Base-by-base conservation (phyloP, 495 filamentous ascomycete species). In the Articulospora tetracladia region DNA sequence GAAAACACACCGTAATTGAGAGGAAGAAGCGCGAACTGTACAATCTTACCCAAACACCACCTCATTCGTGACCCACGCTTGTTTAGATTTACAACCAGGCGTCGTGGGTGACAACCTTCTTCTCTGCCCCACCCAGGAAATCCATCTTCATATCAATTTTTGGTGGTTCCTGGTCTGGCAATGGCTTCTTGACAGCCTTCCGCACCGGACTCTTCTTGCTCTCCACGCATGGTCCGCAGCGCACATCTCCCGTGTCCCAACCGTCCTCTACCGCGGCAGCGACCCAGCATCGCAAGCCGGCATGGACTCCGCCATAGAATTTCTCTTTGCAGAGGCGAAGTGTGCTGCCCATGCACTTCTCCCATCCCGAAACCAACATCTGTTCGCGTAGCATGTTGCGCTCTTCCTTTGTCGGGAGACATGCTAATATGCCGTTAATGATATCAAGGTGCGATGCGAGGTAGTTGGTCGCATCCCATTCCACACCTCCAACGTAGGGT, bases 391-490 rank as follows among this genome's bases (percentile, higher is more conserved):
- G 80, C 1, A 79, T 68, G 73, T 97, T 97, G 53, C 94, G 88
- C 52, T 92, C 85, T 17, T 83, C 77, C 1, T 62, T 61, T 0
- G 88, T 87, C 1, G 91, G 88, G 6, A 94, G 78, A 54, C 85
- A 91, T n/a, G 94, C 90, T 62, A 98, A 73, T 58, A 98, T 81
- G 30, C 89, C 94, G 70, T 98, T 98, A 46, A 98, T 67, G 17
- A 98, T 84, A 74, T 98, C 95, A 12, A 98, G 77, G 67, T 98
- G 95, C 6, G 87, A 85, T 28, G 93, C 90, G 17, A 98, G 78
- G 67, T 98, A 98, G 73, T 93, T 96, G 11, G 94, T 97, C 11
- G 94, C 93, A 70, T 98, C 94, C 95, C 95, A 98, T 75, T 98
- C 94, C 13, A 98, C 94, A 51, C 95, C 94, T 41, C 94, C 95